A percentile compares a stretch with the other conserved stretches of the same genome.
Conservation (phyloP, 345 rosid species). For the Isatis tinctoria region DNA sequence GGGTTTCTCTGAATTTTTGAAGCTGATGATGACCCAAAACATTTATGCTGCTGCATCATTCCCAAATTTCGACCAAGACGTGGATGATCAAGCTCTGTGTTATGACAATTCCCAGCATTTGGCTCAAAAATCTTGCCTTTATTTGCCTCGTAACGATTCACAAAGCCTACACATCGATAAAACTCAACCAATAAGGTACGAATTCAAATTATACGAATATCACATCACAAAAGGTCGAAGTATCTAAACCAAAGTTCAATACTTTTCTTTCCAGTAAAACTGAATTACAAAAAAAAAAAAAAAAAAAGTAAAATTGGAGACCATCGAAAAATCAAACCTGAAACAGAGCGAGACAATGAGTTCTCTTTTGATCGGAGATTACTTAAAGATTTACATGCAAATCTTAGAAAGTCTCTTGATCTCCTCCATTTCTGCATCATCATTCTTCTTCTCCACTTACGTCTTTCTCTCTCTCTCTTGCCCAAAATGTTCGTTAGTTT, state of each 20-base stretch:
- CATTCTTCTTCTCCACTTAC: not conserved
- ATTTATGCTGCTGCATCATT: slow-evolving; percentile 35
- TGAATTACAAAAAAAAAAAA: not conserved
- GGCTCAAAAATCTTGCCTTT: slow-evolving; percentile 4
- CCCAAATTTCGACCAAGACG: slow-evolving; percentile 12
- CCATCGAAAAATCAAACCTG: slow-evolving; percentile 22
- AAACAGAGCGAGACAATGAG: slow-evolving; percentile 10
- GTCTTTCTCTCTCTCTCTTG: not conserved
- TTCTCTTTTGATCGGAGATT: slow-evolving; percentile 25
- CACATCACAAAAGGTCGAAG: not conserved
- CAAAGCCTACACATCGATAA: slow-evolving; percentile 23
- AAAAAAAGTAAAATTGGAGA: not conserved
- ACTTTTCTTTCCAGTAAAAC: not conserved
- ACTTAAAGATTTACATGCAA: slow-evolving; percentile 22
- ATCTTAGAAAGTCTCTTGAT: slow-evolving; percentile 31
- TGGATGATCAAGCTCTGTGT: slow-evolving; percentile 4
- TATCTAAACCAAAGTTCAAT: not conserved
- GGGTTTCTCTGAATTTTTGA: slow-evolving; percentile 53
- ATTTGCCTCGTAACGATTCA: slow-evolving; percentile 10
- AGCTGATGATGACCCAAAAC: slow-evolving; percentile 45
- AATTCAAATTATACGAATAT: not conserved
- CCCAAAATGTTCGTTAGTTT: not conserved
- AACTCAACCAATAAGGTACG: not conserved
- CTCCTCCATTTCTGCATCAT: slow-evolving; percentile 52
- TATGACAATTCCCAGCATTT: not conserved